These are phyloP conservation scores for Deinandra increscens DNA, from an alignment of 129 eudicot genomes.

Conservation along the genomic window DNA sequence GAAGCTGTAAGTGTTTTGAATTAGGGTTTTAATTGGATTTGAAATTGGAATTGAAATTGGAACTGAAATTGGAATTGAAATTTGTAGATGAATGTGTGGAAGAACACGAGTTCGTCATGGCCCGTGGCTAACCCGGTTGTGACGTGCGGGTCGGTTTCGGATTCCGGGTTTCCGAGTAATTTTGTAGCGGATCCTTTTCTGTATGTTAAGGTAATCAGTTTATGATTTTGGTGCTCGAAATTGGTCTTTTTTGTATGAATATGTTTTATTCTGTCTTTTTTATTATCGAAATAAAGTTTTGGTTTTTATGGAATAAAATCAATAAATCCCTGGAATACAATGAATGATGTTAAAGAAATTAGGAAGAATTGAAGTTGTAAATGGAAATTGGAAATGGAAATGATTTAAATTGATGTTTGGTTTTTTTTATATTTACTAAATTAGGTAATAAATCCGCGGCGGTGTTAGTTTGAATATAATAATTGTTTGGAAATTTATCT, in stretches of 20 bases:
- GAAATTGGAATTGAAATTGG: background rate
- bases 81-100: conserved; percentile 63
- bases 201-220: conserved; percentile 50
- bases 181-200: conserved; percentile 97
- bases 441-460: too few relatives aligned
- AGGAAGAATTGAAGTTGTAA: too few relatives aligned
- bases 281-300: too few relatives aligned
- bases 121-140: conserved; percentile 88
- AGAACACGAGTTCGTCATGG: conserved; percentile 70
- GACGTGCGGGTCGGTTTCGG: conserved; percentile 74
- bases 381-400: too few relatives aligned
- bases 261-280: background rate
- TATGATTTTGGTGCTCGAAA: background rate
- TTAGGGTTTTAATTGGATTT: background rate
- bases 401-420: too few relatives aligned
- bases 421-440: too few relatives aligned
- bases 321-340: too few relatives aligned
- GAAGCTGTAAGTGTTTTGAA: conserved; percentile 51
- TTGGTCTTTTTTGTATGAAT: background rate
- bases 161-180: conserved; percentile 76
- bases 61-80: background rate
- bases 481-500: too few relatives aligned
- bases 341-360: too few relatives aligned
- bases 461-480: too few relatives aligned
- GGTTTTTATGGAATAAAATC: too few relatives aligned